Percentiles rank a stretch among this genome's conserved stretches.
Evolutionary conservation across 2,329 filamentous ascomycete species (phyloP).

Genomic region (Fusarium circinatum): DNA sequence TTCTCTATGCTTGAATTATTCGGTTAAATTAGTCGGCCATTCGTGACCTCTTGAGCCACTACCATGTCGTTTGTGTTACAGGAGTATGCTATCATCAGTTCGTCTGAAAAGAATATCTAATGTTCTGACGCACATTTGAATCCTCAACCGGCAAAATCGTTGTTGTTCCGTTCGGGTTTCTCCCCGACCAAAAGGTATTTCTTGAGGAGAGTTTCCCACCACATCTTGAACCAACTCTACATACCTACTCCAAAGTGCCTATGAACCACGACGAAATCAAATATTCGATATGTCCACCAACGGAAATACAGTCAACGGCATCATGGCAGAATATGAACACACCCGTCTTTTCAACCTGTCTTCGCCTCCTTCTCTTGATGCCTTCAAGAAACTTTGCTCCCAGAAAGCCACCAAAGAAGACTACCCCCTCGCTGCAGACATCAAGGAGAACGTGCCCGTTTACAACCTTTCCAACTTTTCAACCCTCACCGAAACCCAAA

Average conservation of each 20-base stretch:
- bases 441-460: conserved; percentile 64
- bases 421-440: conserved; percentile 59
- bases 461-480: conserved; percentile 59
- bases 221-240: neutral
- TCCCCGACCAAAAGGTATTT: conserved; percentile 5
- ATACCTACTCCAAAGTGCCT: neutral
- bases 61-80: neutral
- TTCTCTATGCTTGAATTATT: neutral
- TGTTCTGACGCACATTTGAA: neutral
- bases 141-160: neutral
- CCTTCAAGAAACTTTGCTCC: conserved; percentile 57
- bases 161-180: neutral
- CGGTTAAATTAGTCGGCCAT: conserved; percentile 15
- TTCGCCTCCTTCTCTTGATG: conserved; percentile 51
- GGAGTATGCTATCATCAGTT: neutral
- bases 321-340: conserved; percentile 16
- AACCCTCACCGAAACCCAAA: conserved; percentile 28
- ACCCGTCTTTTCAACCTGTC: conserved; percentile 40
- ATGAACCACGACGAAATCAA: neutral
- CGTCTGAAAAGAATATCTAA: too few relatives aligned
- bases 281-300: conserved; percentile 4
- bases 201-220: neutral
- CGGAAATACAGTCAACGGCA: neutral
- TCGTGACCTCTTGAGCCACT: neutral
- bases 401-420: conserved; percentile 48